Base-by-base conservation (phyloP, 306 rosid genomes). In the Purshia tridentata region DNA sequence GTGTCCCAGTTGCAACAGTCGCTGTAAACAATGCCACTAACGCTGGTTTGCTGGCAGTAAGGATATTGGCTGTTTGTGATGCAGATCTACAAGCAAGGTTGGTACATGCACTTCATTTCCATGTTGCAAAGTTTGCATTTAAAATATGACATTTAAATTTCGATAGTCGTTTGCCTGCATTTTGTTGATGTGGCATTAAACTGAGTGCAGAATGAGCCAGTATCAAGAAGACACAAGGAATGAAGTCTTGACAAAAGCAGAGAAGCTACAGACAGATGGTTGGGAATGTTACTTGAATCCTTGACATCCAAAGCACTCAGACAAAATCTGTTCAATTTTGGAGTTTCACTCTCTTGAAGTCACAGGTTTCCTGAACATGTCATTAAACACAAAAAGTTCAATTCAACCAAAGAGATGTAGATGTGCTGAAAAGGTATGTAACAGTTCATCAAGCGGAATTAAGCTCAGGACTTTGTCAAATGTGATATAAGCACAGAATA, bases 1-100 rank as follows among this genome's bases (percentile, higher is more conserved):
- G 97, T 23, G 94, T 91, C 47, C 98, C 98, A 8, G 95, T 91
- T 60, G 97, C 96, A 20, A 85, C 94, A 22, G 89, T 94, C 42
- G 98, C 95, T 53, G 74, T 94, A 70, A 84, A 94, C 76, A 94
- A 94, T 39, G 87, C 97, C 14, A 84, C 95, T 46, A 91, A 94
- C 71, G 98, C 95, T 63, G 98, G 91, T 54, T 75, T 89, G 69
- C 81, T 88, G 23, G 95, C 91, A 4, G 86, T 81, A 46, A 81
- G 96, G 83, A 86, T 86, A 12, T 80, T 89, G 77, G 89, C 85
- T 9, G 67, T 81, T 51, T 64, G 73, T 9, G 69, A 88, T 71
- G 45, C 79, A 11, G 72, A 80, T 72, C 84, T 89, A 68, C 19
- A 57, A 39, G 82, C 89, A 64, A 93, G 97, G 98, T 91, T 73